Conservation (phyloP, 2,329 filamentous ascomycete genomes). For the Fonsecaea monophora region DNA sequence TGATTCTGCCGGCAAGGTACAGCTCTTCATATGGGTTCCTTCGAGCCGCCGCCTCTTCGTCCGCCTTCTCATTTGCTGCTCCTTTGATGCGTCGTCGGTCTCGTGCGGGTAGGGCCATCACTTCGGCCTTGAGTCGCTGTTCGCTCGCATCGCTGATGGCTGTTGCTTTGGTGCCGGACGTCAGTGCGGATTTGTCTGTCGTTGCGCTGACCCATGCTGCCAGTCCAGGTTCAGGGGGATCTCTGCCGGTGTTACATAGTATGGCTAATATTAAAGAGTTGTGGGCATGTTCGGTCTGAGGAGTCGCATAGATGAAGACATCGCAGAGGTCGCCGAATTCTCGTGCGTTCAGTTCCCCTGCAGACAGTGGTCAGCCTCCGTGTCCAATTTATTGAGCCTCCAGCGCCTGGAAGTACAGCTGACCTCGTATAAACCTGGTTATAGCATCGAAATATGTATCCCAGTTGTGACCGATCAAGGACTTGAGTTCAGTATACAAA, state of each 20-base stretch:
- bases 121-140: conserved; percentile 67
- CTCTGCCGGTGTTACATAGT: conserved; percentile 64
- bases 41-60: conserved; percentile 34
- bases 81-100: conserved; percentile 66
- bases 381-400: not conserved
- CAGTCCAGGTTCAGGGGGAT: conserved; percentile 67
- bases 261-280: conserved; percentile 67
- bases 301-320: conserved; percentile 60
- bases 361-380: conserved; percentile 19
- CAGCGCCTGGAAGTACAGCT: conserved; percentile 23
- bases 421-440: conserved; percentile 64
- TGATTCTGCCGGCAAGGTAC: conserved; percentile 55
- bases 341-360: conserved; percentile 66
- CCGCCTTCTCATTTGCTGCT: conserved; percentile 32
- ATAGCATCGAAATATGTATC: conserved; percentile 65
- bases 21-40: conserved; percentile 51
- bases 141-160: conserved; percentile 65
- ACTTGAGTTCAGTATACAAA: conserved; percentile 67
- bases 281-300: conserved; percentile 64
- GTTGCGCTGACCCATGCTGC: conserved; percentile 68
- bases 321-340: conserved; percentile 65
- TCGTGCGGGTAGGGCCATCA: conserved; percentile 67
- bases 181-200: conserved; percentile 58
- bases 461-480: conserved; percentile 66
- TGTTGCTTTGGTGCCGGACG: conserved; percentile 56